Conservation (phyloP, 2,329 filamentous ascomycete species). For the Fragosphaeria purpurea region DNA sequence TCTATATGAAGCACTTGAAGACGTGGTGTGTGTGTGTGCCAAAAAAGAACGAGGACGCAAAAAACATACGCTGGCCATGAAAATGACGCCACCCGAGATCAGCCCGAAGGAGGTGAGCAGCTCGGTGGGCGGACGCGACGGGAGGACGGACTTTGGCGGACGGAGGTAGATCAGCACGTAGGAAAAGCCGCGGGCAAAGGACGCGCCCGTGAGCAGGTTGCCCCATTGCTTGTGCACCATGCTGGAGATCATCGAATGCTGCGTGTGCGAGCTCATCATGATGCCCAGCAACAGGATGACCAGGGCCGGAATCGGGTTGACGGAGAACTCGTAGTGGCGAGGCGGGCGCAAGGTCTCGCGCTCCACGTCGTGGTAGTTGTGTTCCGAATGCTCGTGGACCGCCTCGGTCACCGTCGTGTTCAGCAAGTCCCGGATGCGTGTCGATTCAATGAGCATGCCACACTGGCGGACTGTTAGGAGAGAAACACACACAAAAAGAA, state of each 20-base stretch:
- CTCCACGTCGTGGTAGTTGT: constrained; percentile 32
- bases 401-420: constrained; percentile 39
- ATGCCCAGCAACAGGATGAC: constrained; percentile 79
- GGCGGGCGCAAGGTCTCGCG: constrained; percentile 46
- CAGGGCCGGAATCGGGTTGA: constrained; percentile 82
- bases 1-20: background rate
- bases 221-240: constrained; percentile 97
- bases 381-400: constrained; percentile 20
- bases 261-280: constrained; percentile 93
- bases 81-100: constrained; percentile 77
- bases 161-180: constrained; percentile 72
- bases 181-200: constrained; percentile 66
- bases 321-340: constrained; percentile 59
- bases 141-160: constrained; percentile 69
- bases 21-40: too few species aligned
- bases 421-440: constrained; percentile 55
- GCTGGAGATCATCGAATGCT: constrained; percentile 69
- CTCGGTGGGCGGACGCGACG: constrained; percentile 81
- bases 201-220: constrained; percentile 68
- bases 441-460: constrained; percentile 79
- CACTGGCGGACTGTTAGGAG: constrained; percentile 33
- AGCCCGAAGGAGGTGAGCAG: constrained; percentile 80
- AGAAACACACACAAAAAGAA: background rate
- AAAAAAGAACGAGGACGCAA: background rate
- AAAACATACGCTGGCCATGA: constrained; percentile 73